Base-by-base conservation (phyloP, 495 filamentous ascomycete species). In the Talaromyces thailandensis region DNA sequence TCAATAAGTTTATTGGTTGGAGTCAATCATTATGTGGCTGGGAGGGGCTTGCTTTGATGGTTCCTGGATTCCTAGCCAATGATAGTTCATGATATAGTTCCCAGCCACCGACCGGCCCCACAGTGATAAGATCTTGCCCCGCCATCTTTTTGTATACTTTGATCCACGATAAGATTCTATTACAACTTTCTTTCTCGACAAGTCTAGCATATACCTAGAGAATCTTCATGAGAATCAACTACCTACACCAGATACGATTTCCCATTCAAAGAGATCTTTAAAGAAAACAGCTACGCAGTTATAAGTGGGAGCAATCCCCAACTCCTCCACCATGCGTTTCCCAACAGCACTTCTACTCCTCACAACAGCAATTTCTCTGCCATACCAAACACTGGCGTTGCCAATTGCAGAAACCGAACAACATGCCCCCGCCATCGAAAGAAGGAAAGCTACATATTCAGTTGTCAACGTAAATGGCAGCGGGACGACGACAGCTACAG, bases 401-500 rank as follows among this genome's bases (percentile, higher is more conserved):
- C 76, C 76, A 7, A 52, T 79, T 31, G 52, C 70, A 65, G 70
- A 67, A 51, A 58, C 66, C 8, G 67, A 63, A 50, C 21, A 66
- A 14, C 43, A 52, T 25, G 65, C 69, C 25, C 67, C 68, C 9
- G 69, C 69, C 48, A 50, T 77, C 14, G 60, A 64, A 60, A 73
- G 72, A 63, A 66, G 74, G 63, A 65, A 66, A 57, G 65, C 68
- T 29, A 64, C 67, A 23, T 83, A 83, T 64, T 69, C 74, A 6
- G 73, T 83, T 29, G 80, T 82, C 61, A 78, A 81, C 60, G 80
- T 82, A 23, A 79, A 73, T 62, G 69, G 72, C 35, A 76, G 75
- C 28, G 67, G 71, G 2, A 60, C 67, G 11, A 64, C 69, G 23
- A 70, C 66, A 56, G 64, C 67, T 16, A 57, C 66, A 18, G 51